Evolutionary conservation across 2,329 filamentous ascomycete genomes (phyloP).

Genomic region (Phyllosticta citribraziliensis): DNA sequence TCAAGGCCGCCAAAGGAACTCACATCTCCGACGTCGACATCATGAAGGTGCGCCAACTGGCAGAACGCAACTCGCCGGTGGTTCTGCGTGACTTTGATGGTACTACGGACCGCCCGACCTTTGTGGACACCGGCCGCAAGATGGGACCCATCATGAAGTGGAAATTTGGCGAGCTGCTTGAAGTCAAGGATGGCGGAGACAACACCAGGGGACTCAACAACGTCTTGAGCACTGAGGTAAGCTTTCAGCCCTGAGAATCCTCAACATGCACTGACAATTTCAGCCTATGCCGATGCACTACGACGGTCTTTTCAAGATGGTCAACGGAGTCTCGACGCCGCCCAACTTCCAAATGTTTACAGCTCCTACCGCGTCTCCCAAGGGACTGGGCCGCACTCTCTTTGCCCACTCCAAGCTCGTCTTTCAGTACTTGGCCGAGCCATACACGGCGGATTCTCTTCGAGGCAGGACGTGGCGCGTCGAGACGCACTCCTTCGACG

Average conservation of each 20-base stretch:
- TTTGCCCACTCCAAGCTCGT: constrained; percentile 44
- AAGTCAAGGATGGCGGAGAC: constrained; percentile 49
- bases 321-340: constrained; percentile 20
- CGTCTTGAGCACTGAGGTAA: constrained; percentile 34
- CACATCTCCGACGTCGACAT: constrained; percentile 38
- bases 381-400: constrained; percentile 44
- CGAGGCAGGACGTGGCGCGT: constrained; percentile 40
- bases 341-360: constrained; percentile 45
- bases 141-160: constrained; percentile 41
- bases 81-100: constrained; percentile 44
- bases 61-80: constrained; percentile 44
- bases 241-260: constrained; percentile 11
- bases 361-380: constrained; percentile 37
- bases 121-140: constrained; percentile 37
- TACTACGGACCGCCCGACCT: constrained; percentile 36
- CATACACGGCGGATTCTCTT: constrained; percentile 29
- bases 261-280: constrained; percentile 22
- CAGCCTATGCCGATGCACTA: constrained; percentile 48
- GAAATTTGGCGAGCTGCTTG: constrained; percentile 50
- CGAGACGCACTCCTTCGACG: constrained; percentile 38
- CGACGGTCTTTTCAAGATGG: constrained; percentile 48
- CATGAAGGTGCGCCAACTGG: constrained; percentile 35
- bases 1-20: constrained; percentile 14
- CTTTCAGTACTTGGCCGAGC: constrained; percentile 37
- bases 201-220: constrained; percentile 41